These are phyloP conservation scores for Penicillium sp. DNA, from an alignment of 2,329 filamentous ascomycete species.

Conservation along the genomic window DNA sequence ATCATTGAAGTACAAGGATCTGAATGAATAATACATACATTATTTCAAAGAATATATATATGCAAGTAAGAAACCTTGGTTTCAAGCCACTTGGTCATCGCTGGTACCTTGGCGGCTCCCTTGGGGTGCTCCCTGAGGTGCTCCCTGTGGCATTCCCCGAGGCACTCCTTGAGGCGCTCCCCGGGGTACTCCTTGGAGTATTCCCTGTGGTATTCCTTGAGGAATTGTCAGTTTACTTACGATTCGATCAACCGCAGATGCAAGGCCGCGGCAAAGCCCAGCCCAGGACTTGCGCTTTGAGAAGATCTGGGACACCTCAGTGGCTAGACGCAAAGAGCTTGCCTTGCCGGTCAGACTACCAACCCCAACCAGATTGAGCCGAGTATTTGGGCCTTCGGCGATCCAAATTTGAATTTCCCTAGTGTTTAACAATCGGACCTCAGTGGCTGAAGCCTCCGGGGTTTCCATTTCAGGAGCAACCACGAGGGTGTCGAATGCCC, in stretches of 20 bases:
- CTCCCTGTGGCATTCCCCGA: too few species aligned
- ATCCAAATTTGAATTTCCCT: conserved; percentile 1
- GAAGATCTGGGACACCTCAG: not conserved
- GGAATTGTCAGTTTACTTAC: not conserved
- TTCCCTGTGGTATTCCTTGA: not conserved
- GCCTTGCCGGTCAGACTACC: not conserved
- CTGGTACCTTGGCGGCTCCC: not conserved
- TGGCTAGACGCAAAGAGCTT: not conserved
- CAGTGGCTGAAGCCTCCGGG: not conserved
- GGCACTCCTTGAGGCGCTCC: too few species aligned
- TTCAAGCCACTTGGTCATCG: not conserved
- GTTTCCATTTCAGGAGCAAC: not conserved
- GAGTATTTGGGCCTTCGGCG: not conserved
- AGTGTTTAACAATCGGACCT: not conserved
- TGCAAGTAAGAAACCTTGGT: not conserved
- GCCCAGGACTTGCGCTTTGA: not conserved
- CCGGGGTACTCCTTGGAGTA: too few species aligned
- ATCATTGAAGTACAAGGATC: not conserved
- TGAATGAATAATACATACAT: not conserved
- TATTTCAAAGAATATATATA: not conserved
- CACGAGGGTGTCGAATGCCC: not conserved
- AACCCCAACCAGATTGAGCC: not conserved
- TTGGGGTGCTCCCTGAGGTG: too few species aligned
- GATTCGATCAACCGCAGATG: not conserved
- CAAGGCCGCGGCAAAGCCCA: not conserved